Evolutionary conservation across 2,329 filamentous ascomycete genomes (phyloP).

Genomic region (Calycina herbarum): DNA sequence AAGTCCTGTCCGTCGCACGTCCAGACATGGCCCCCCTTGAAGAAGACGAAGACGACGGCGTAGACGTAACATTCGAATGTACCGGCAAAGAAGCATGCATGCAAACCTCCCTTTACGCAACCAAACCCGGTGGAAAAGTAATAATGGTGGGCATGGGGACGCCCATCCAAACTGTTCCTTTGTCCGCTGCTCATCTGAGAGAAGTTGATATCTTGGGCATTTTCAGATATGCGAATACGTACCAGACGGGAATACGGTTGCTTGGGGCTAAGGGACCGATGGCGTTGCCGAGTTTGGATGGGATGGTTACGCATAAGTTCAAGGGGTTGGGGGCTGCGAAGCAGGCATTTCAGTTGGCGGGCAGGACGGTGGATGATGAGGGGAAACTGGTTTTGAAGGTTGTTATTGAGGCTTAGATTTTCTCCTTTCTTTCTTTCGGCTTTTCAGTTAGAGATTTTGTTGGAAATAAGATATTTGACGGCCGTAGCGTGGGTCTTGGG

Average conservation of each 20-base stretch:
- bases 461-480: background rate
- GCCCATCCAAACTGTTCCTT: slow-evolving; percentile 71
- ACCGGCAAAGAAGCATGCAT: slow-evolving; percentile 75
- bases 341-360: slow-evolving; percentile 69
- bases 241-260: slow-evolving; percentile 66
- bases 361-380: slow-evolving; percentile 64
- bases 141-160: slow-evolving; percentile 81
- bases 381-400: slow-evolving; percentile 74
- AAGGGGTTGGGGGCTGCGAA: slow-evolving; percentile 62
- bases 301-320: slow-evolving; percentile 73
- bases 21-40: slow-evolving; percentile 36
- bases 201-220: slow-evolving; percentile 79
- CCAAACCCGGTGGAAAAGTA: slow-evolving; percentile 68
- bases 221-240: slow-evolving; percentile 77
- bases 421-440: slow-evolving; percentile 35
- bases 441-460: slow-evolving; percentile 31
- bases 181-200: slow-evolving; percentile 70
- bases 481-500: background rate
- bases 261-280: slow-evolving; percentile 48
- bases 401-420: slow-evolving; percentile 58
- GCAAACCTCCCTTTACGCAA: slow-evolving; percentile 72
- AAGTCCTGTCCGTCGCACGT: slow-evolving; percentile 45
- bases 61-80: slow-evolving; percentile 74
- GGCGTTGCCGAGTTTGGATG: slow-evolving; percentile 62
- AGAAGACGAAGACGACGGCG: slow-evolving; percentile 60